Conservation (phyloP, 2,329 filamentous ascomycete species). For the Xylaria sp. region DNA sequence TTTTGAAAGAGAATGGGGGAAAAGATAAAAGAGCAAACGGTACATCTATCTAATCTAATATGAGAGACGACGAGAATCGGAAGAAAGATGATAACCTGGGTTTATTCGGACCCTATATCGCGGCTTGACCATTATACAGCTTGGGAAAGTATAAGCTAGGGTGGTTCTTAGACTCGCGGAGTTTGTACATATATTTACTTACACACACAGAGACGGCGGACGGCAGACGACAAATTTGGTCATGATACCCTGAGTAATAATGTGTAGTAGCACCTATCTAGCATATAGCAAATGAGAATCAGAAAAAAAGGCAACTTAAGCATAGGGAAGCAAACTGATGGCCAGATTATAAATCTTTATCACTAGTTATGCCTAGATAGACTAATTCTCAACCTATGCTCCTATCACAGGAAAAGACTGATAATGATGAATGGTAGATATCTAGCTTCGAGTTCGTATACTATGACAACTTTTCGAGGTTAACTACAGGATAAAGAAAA, state of each 20-base stretch:
- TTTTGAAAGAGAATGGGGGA: neutral
- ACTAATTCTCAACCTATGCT: too few species aligned
- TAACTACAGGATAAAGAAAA: neutral
- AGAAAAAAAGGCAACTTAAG: neutral
- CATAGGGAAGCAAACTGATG: neutral
- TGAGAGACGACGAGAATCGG: constrained; percentile 11
- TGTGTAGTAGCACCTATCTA: constrained; percentile 40
- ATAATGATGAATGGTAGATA: too few species aligned
- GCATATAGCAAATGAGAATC: constrained; percentile 24
- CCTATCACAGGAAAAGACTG: too few species aligned
- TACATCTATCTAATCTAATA: constrained; percentile 31
- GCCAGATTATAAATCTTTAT: neutral
- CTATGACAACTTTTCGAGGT: neutral
- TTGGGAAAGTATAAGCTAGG: constrained; percentile 2
- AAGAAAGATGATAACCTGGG: constrained; percentile 19
- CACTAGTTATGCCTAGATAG: too few species aligned
- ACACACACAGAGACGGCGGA: constrained; percentile 28
- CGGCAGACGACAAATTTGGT: constrained; percentile 34
- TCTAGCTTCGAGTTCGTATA: too few species aligned
- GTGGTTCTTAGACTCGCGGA: constrained; percentile 2
- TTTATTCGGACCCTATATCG: constrained; percentile 13
- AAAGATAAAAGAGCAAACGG: neutral
- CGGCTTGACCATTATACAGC: constrained; percentile 6
- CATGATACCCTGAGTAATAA: constrained; percentile 47
- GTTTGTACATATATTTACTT: constrained; percentile 42